phyloP scores from a whole-genome alignment of 768 basidiomycete species.

The Cantharellus cinnabarinus region DNA sequence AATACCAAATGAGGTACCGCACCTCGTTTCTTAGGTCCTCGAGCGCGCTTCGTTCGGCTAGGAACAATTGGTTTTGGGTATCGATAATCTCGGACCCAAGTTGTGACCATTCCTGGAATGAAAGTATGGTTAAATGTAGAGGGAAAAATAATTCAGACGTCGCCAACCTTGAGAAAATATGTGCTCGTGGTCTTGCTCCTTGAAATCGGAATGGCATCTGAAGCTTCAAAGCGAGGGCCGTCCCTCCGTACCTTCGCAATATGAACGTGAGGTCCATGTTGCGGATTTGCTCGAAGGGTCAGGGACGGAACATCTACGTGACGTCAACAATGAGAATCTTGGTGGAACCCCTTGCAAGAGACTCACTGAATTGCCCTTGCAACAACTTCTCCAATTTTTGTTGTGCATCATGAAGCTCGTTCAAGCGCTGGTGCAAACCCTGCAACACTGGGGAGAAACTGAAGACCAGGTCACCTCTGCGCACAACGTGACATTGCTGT shows the following conservation, averaged over 20 bases:
- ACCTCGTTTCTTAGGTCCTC: slow-evolving; percentile 49
- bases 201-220: slow-evolving; percentile 33
- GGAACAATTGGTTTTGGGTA: slow-evolving; percentile 28
- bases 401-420: slow-evolving; percentile 25
- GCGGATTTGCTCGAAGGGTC: slow-evolving; percentile 45
- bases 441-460: slow-evolving; percentile 42
- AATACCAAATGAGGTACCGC: not conserved
- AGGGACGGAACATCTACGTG: slow-evolving; percentile 47
- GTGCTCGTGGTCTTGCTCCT: slow-evolving; percentile 45
- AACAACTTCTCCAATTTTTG: slow-evolving; percentile 34
- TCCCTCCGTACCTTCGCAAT: slow-evolving; percentile 45
- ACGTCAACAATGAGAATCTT: not conserved
- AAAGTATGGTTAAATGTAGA: not conserved
- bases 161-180: slow-evolving; percentile 42
- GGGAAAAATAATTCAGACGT: not conserved
- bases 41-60: slow-evolving; percentile 56
- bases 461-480: not conserved
- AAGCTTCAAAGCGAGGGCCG: slow-evolving; percentile 23
- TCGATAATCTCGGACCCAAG: slow-evolving; percentile 51
- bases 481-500: not conserved
- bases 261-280: slow-evolving; percentile 59
- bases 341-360: not conserved
- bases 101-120: slow-evolving; percentile 44
- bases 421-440: slow-evolving; percentile 28
- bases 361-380: slow-evolving; percentile 33